phyloP scores from a whole-genome alignment of 192 early-diverging fungal genomes.

The Podila horticola region DNA sequence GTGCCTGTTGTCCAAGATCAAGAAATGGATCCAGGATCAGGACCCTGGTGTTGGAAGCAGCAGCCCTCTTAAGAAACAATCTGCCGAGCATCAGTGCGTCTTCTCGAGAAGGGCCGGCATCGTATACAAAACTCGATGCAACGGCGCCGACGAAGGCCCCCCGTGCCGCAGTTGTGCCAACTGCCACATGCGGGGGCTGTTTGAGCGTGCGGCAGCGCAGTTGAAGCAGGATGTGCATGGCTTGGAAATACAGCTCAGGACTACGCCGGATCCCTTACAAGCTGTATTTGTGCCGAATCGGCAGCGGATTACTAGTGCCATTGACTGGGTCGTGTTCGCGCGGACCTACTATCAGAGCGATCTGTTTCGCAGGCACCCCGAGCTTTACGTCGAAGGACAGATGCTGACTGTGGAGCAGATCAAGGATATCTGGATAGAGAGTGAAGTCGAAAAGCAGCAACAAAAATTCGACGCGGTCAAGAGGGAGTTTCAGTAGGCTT shows the following conservation, averaged over 20 bases:
- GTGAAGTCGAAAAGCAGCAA: not conserved
- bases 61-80: not conserved
- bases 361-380: slow-evolving; percentile 21
- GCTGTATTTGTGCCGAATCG: not conserved
- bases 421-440: not conserved
- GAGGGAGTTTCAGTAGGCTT: not conserved
- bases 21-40: not conserved
- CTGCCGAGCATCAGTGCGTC: too few species aligned
- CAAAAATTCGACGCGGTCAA: not conserved
- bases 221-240: slow-evolving; percentile 1
- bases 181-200: slow-evolving; percentile 25
- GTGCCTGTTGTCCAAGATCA: not conserved
- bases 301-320: slow-evolving; percentile 1
- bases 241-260: too few species aligned
- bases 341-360: slow-evolving; percentile 11
- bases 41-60: not conserved
- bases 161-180: slow-evolving; percentile 18
- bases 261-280: too few species aligned
- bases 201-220: slow-evolving; percentile 12
- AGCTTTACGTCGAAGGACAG: not conserved
- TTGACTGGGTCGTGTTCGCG: slow-evolving; percentile 39
- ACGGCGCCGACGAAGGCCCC: not conserved
- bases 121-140: too few species aligned
- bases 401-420: not conserved
- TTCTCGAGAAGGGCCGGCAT: too few species aligned